phyloP scores from a whole-genome alignment of 805 yeast species.

The Candida ovalis region DNA sequence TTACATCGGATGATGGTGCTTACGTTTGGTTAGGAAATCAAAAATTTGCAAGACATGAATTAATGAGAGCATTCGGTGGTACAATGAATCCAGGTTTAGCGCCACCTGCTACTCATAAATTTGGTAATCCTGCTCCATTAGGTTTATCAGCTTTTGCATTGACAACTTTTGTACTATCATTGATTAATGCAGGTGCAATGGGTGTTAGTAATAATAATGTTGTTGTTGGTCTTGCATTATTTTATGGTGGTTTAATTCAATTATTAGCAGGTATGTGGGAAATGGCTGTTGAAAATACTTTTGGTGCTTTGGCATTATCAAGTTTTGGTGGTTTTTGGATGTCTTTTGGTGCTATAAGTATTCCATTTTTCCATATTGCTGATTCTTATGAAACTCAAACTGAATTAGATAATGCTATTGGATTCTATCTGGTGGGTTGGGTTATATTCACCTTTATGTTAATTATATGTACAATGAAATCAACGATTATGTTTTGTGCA shows the following conservation, averaged over 20 bases:
- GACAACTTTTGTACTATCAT: constrained; percentile 61
- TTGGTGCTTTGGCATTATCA: constrained; percentile 62
- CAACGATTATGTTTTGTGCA: constrained; percentile 49
- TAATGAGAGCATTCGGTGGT: constrained; percentile 77
- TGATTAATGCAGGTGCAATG: constrained; percentile 62
- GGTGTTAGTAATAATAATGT: constrained; percentile 59
- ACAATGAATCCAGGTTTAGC: constrained; percentile 66
- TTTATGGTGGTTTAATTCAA: constrained; percentile 73
- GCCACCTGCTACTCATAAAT: constrained; percentile 50
- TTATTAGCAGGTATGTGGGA: constrained; percentile 74
- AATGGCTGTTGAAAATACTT: constrained; percentile 67
- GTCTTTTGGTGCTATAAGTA: constrained; percentile 61
- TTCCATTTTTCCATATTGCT: constrained; percentile 55
- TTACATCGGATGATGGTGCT: neutral
- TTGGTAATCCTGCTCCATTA: constrained; percentile 74
- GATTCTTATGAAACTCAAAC: constrained; percentile 43
- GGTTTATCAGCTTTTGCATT: constrained; percentile 70
- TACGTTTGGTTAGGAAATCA: neutral
- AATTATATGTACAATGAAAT: constrained; percentile 53
- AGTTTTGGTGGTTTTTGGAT: constrained; percentile 76
- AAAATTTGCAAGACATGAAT: constrained; percentile 33
- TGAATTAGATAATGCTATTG: constrained; percentile 48
- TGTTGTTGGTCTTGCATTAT: constrained; percentile 62
- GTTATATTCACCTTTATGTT: constrained; percentile 58
- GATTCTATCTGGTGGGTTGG: constrained; percentile 61